Base-by-base conservation (phyloP, 163 green algal genomes). In the Chlamydomonas reinhardtii region DNA sequence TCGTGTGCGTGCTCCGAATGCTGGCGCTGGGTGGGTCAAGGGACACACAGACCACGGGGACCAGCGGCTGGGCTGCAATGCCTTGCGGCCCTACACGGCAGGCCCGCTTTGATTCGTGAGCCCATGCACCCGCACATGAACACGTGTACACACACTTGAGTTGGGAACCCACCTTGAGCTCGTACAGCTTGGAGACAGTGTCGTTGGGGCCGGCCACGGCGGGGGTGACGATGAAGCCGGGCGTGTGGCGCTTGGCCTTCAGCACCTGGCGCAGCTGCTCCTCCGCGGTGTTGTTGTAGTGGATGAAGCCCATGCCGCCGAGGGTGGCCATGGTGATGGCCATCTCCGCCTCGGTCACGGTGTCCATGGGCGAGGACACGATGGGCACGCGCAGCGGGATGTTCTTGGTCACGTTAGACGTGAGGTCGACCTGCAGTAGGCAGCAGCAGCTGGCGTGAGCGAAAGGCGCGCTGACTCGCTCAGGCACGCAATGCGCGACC, bases 201-300 rank as follows among this genome's bases (percentile, higher is more conserved):
- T 88, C 82, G 48, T 78, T 64, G 29, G 93, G 90, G 25, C 35
- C 31, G 43, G 97, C 56, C 29, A 95, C 92, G 12, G 92, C 61
- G 0, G 96, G 94, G 8, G 75, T 90, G 25, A 93, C 86, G n/a
- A 94, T 88, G 69, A 92, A 94, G 74, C 93, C 93, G 24, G 89
- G 90, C 29, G 43, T 87, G 87, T 96, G 91, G 15, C 48, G 77
- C 90, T 98, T 98, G 25, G 94, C 95, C 34, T 81, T 87, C 52
- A 81, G 82, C 65, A 98, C 94, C 35, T 95, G 68, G 31, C 84
- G 74, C 22, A 97, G 90, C 93, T 99, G 98, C 92, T 99, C 95
- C 85, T 98, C 95, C 0, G 97, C 52, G 6, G 92, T 97, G 92
- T 96, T 97, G 94, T 99, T 99, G 94, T 99, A 99, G 93, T 99